Base-by-base conservation (phyloP, 768 basidiomycete genomes). In the Clitopilus hobsonii region DNA sequence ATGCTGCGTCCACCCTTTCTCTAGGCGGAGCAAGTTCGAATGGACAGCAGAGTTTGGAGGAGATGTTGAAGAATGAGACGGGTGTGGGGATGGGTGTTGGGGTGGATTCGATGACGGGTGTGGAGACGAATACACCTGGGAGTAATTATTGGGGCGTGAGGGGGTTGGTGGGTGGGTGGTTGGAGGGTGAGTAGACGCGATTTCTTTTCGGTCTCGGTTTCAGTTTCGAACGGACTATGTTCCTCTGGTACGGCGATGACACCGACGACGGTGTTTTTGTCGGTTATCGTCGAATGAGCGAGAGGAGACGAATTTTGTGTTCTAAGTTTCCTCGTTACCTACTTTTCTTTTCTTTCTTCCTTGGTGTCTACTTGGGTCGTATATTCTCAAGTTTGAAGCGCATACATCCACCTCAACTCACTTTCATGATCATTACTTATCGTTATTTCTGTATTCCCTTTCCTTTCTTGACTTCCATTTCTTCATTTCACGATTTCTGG, bases 131-230 rank as follows among this genome's bases (percentile, higher is more conserved):
- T 5, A 45, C 41, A 20, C 41, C 41, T 45, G 41, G 41, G 10
- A 18, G 18, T 45, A 20, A 20, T 45, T 45, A 45, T 45, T 45
- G 41, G 41, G 91, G 69, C 91, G 93, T 74, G 93, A 95, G 61
- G 83, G 82, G 38, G 67, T 93, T 53, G 86, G 91, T 82, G 88
- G 91, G 70, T 84, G 81, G 61, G 65, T 94, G 56, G 86, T 94
- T 61, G 84, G 86, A 55, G 91, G 90, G 71, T 88, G 91, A 68
- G 72, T 94, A 61, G 84, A 87, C 41, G 41, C n/a, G n/a, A 16
- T 45, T 45, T 20, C 11, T 20, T 20, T 45, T 45, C n/a, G 4
- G 3, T 11, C n/a, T 36, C 7, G 7, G 29, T 36, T 36, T 36
- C 32, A n/a, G n/a, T n/a, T n/a, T n/a, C n/a, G n/a, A n/a, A n/a